Percentiles rank a stretch among this genome's conserved stretches.
Evolutionary conservation across 2,329 filamentous ascomycete genomes (phyloP).

Genomic region (Zopfia rhizophila): DNA sequence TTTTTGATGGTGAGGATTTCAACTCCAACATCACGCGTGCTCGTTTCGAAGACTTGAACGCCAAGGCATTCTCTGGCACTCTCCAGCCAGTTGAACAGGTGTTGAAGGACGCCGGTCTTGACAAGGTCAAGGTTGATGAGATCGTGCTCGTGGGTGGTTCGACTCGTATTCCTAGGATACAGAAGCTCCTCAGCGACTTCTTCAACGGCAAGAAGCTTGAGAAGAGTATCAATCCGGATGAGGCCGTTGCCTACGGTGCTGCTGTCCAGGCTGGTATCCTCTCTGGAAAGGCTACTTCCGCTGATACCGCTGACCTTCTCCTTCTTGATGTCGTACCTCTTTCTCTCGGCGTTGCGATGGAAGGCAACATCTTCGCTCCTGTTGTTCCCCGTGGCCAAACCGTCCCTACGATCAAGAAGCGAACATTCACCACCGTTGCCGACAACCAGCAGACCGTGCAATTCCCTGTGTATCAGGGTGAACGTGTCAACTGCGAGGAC

Average conservation of each 20-base stretch:
- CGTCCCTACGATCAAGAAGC: slow-evolving; percentile 83
- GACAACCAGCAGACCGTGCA: slow-evolving; percentile 72
- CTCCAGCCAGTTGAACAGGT: slow-evolving; percentile 96
- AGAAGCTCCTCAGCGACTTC: slow-evolving; percentile 99
- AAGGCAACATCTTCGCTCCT: slow-evolving; percentile 97
- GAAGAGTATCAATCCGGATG: slow-evolving; percentile 99
- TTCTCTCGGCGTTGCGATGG: slow-evolving; percentile 98
- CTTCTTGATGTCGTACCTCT: slow-evolving; percentile 96
- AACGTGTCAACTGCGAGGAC: slow-evolving; percentile 97
- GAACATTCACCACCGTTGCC: slow-evolving; percentile 57
- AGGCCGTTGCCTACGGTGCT: slow-evolving; percentile 98
- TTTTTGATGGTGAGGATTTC: slow-evolving; percentile 98
- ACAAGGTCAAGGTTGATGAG: slow-evolving; percentile 95
- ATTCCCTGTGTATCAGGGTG: slow-evolving; percentile 95
- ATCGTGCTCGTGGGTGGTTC: slow-evolving; percentile 99
- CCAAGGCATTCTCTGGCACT: slow-evolving; percentile 92
- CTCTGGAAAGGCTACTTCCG: slow-evolving; percentile 95
- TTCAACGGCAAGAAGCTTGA: slow-evolving; percentile 99
- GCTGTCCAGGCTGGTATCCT: slow-evolving; percentile 99
- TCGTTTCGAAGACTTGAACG: slow-evolving; percentile 98
- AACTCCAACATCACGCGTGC: slow-evolving; percentile 97
- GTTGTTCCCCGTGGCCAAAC: slow-evolving; percentile 75
- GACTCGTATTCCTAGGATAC: slow-evolving; percentile 97
- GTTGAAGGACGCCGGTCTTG: slow-evolving; percentile 87
- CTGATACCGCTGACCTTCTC: slow-evolving; percentile 92